Base-by-base conservation (phyloP, 768 basidiomycete species). In the Amanita molliuscula region DNA sequence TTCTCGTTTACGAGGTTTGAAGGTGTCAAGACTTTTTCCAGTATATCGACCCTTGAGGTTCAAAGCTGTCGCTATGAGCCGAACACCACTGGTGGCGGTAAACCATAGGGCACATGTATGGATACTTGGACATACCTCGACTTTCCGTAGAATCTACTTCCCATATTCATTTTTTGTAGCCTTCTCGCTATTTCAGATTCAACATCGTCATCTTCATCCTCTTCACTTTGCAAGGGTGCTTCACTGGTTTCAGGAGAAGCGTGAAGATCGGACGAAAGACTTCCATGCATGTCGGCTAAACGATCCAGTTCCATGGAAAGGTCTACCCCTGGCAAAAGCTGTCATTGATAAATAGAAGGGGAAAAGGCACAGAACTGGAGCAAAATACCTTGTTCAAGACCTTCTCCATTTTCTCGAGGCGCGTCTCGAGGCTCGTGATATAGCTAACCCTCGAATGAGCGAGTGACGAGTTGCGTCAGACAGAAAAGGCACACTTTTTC, bases 331-430 rank as follows among this genome's bases (percentile, higher is more conserved):
- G 84, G 83, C 37, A 80, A 55, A 15, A 77, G 62, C 58, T 72
- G 61, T 23, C 11, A 16, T 34, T 35, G 23, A 23, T 23, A 7
- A 15, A 43, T 25, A 6, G 3, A 23, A 28, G 15, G 54, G 68
- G n/a, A 21, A 25, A 20, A 34, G 42, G 15, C 34, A 29, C 49
- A 48, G 31, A 13, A 28, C 35, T 41, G 16, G 18, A 41, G n/a
- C 10, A 25, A 52, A 7, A 28, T 52, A 79, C 82, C 63, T 72
- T 76, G 48, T 66, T 69, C 18, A 85, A 61, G 3, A 84, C 67
- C 52, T 67, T 73, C 60, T 85, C 80, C 71, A 85, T 77, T 58
- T 81, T 82, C 50, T 79, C 76, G 1, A 84, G 60, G 9, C 82
- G 73, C 50, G 61, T 70, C 62, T 84, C 83, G 33, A 85, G 68